Conservation (phyloP, 768 basidiomycete species). For the Pleurotus tuoliensis region DNA sequence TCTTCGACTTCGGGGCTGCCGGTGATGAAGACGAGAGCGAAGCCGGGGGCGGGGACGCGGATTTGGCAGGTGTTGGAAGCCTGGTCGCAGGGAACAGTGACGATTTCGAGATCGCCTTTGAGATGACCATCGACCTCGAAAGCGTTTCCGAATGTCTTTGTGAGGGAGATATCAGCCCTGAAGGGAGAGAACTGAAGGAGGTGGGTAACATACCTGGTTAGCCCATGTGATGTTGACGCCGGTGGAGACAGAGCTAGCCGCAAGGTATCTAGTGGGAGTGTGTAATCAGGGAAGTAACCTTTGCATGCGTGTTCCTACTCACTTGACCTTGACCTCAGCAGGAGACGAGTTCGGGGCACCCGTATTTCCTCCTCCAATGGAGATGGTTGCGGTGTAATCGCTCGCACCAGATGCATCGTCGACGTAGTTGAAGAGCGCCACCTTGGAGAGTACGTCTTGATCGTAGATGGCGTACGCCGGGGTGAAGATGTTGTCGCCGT, state of each 20-base stretch:
- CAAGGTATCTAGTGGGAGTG: slow-evolving; percentile 41
- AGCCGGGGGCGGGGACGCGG: slow-evolving; percentile 63
- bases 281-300: slow-evolving; percentile 3
- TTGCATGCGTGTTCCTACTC: slow-evolving; percentile 13
- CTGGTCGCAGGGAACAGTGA: slow-evolving; percentile 55
- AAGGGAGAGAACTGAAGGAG: background rate
- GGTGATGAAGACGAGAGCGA: slow-evolving; percentile 71
- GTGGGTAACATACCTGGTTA: slow-evolving; percentile 39
- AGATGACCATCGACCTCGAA: slow-evolving; percentile 67
- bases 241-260: slow-evolving; percentile 43
- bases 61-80: slow-evolving; percentile 49
- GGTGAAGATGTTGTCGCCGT: slow-evolving; percentile 48
- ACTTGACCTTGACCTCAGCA: slow-evolving; percentile 54
- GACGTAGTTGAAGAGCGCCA: slow-evolving; percentile 72
- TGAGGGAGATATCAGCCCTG: background rate
- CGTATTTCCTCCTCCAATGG: slow-evolving; percentile 38
- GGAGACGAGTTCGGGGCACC: slow-evolving; percentile 36
- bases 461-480: slow-evolving; percentile 77
- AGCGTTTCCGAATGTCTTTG: slow-evolving; percentile 14
- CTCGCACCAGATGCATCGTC: slow-evolving; percentile 55
- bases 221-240: slow-evolving; percentile 64
- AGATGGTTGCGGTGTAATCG: slow-evolving; percentile 49
- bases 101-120: slow-evolving; percentile 43
- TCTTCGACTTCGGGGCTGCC: slow-evolving; percentile 29
- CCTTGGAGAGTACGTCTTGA: slow-evolving; percentile 51